A percentile compares a stretch with the other conserved stretches of the same genome.
phyloP scores from a whole-genome alignment of 768 basidiomycete species.

The Xanthoconium purpureum region DNA sequence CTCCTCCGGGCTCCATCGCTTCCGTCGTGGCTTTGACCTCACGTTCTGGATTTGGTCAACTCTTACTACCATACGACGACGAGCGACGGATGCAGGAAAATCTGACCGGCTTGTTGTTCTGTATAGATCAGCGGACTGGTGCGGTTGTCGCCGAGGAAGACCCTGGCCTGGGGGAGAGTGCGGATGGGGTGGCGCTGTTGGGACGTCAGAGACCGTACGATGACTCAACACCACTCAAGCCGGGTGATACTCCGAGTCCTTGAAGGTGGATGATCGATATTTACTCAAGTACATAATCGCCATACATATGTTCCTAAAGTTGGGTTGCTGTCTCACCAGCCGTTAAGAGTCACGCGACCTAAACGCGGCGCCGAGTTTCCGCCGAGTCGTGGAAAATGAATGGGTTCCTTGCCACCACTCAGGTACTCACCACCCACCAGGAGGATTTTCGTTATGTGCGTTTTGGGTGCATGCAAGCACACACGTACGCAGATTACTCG shows the following conservation, averaged over 20 bases:
- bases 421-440: no score
- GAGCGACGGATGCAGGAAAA: conserved; percentile 43
- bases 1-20: conserved; percentile 60
- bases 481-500: no score
- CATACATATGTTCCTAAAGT: no score
- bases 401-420: no score
- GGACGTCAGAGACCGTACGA: conserved; percentile 5
- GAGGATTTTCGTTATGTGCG: no score
- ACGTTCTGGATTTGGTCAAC: conserved; percentile 59
- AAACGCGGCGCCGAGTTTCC: no score
- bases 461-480: no score
- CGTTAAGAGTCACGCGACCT: no score
- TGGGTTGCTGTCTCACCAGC: no score
- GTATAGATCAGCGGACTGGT: conserved; percentile 56
- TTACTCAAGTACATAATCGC: not conserved
- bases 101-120: conserved; percentile 49
- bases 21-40: conserved; percentile 53
- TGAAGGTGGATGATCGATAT: not conserved
- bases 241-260: not conserved
- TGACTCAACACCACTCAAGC: conserved; percentile 3
- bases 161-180: not conserved
- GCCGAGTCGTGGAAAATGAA: no score
- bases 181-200: conserved; percentile 19
- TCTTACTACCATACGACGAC: conserved; percentile 59
- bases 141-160: conserved; percentile 59